phyloP scores from a whole-genome alignment of 345 rosid species.

The Boechera retrofracta region DNA sequence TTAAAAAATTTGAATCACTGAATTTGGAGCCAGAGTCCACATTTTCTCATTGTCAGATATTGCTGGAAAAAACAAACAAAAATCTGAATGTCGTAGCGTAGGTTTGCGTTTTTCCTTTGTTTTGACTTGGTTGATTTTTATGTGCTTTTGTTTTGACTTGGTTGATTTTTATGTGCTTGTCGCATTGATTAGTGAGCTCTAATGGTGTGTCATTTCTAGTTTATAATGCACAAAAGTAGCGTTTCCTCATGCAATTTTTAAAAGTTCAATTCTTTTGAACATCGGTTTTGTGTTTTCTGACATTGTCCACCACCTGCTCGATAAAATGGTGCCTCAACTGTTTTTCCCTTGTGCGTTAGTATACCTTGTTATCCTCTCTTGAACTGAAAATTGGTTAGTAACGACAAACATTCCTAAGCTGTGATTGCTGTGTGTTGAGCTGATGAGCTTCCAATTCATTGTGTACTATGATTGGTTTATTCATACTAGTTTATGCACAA shows the following conservation, averaged over 20 bases:
- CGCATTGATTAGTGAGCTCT: no score
- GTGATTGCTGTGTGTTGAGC: slow-evolving; percentile 13
- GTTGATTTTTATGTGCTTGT: no score
- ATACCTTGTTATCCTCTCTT: neutral
- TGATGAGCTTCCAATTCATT: neutral
- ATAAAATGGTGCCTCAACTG: slow-evolving; percentile 14
- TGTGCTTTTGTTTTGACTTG: neutral
- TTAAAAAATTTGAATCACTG: no score
- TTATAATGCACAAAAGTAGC: no score
- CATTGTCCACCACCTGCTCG: slow-evolving; percentile 38
- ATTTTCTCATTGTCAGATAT: no score
- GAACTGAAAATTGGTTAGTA: neutral
- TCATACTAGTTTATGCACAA: neutral
- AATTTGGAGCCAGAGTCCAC: no score
- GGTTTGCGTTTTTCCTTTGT: no score
- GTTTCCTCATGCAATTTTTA: neutral
- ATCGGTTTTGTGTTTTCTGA: neutral
- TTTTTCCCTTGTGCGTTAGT: neutral
- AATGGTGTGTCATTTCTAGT: no score
- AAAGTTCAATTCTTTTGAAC: neutral
- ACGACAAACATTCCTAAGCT: neutral
- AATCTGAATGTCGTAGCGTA: neutral
- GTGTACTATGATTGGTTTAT: neutral
- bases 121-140: neutral
- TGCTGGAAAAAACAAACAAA: no score